phyloP scores from a whole-genome alignment of 2,329 filamentous ascomycete species.

The Ophiosphaerella narmari region DNA sequence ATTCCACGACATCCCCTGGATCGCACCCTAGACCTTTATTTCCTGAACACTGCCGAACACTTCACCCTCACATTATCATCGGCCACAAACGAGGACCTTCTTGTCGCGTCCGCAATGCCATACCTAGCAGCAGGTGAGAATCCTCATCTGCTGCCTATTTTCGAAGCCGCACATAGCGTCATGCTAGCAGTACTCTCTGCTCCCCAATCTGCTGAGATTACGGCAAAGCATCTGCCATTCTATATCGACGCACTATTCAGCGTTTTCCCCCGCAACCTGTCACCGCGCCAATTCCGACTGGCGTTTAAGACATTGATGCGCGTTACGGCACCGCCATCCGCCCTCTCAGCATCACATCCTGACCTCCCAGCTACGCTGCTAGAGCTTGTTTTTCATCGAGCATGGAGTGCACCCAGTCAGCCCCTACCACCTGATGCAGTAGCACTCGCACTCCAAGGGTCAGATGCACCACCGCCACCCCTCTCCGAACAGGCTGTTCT shows the following conservation, averaged over 20 bases:
- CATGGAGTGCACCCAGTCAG: constrained; percentile 58
- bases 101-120: constrained; percentile 73
- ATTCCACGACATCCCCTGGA: constrained; percentile 69
- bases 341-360: constrained; percentile 72
- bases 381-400: constrained; percentile 74
- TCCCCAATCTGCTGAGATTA: constrained; percentile 73
- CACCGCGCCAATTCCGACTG: constrained; percentile 82
- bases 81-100: constrained; percentile 69
- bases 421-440: constrained; percentile 49
- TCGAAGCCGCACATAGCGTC: constrained; percentile 85
- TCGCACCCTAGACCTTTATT: constrained; percentile 80
- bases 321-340: constrained; percentile 78
- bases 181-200: constrained; percentile 80
- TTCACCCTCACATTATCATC: constrained; percentile 73
- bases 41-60: constrained; percentile 84
- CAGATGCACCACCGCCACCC: constrained; percentile 39
- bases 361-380: constrained; percentile 79
- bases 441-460: constrained; percentile 43
- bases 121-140: constrained; percentile 69
- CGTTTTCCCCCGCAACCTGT: constrained; percentile 79
- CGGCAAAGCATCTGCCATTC: constrained; percentile 74
- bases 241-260: constrained; percentile 81
- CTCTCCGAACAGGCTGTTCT: constrained; percentile 81
- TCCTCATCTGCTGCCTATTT: constrained; percentile 68
- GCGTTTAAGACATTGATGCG: constrained; percentile 86